Evolutionary conservation across 2,329 filamentous ascomycete genomes (phyloP), one percentile per base, ranked within the genome.

Genomic region (Fusarium temperatum): DNA sequence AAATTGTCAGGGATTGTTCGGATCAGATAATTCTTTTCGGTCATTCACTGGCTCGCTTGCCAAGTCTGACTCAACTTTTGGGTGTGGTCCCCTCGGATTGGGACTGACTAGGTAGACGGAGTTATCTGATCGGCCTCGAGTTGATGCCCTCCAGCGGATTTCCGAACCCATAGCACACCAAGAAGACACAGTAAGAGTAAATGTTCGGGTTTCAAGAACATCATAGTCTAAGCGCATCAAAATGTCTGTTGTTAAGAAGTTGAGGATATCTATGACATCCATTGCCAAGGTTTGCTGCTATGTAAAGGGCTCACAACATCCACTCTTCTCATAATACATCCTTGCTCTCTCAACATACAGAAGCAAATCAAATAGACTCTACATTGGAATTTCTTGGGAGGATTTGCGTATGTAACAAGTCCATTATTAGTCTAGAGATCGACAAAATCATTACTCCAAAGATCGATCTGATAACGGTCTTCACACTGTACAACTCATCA

Each of bases 11-110:
- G 75, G 70, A 66, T 75, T 22, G 35, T 47, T 78, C 78, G 80
- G 81, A 82, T 82, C 81, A 81, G 81, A 82, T 82, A 82, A 82
- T 79, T 78, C 73, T 76, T 65, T 30, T 55, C 44, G n/a, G 32
- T 64, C 44, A 54, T 35, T 55, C 15, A 66, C 59, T 70, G 47
- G 53, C 42, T 44, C 36, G 38, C n/a, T 45, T 30, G 66, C 18
- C 35, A 47, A 58, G 42, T 28, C 38, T 38, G 22, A 50, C 28
- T 50, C 41, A 28, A 54, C 30, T 42, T 54, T 28, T 35, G 53
- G 50, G 48, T 47, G 60, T 26, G 26, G 47, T 30, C 39, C 51
- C 56, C 35, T 45, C 53, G 55, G n/a, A 15, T 59, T 36, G 30
- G 18, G 22, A 38, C 30, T 28, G 28, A 38, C 51, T 32, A 13